Base-by-base conservation (phyloP, 1,139 yeast species). In the Debaryomyces robertsiae region DNA sequence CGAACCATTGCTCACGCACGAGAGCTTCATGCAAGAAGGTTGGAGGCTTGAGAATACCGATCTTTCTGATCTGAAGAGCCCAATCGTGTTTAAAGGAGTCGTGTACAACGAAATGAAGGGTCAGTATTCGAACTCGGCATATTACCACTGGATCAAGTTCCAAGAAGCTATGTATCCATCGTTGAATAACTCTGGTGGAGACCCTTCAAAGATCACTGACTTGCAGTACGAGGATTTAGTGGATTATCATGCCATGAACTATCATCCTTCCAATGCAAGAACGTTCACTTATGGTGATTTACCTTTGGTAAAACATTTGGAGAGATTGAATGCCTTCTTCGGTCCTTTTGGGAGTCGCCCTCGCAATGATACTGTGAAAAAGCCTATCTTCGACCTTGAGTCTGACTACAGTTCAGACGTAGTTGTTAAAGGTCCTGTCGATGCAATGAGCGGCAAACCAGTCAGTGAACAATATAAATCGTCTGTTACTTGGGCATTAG, bases 31-130 rank as follows among this genome's bases (percentile, higher is more conserved):
- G 49, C 98, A 94, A 67, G 99, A 93, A 66, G 99, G 99, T 29
- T 93, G 99, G 99, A 79, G 99, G 60, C 68, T 94, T 34, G 99
- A 93, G 60, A 81, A 88, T 52, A 79, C 79, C 42, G 74, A 72
- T 37, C 65, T 81, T 4, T 60, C 71, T 10, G 91, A 91, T 55
- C 66, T 69, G 6, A 47, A 54, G 0, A 73, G 87, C 13, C 85
- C 88, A 1, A 60, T 93, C 36, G 73, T 70, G 6, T 89, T 88
- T 60, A 93, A 93, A 63, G 99, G 99, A 29, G 98, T 93, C 25
- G 99, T 93, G 1, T 93, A 86, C 62, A 93, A 93, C 58, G 99
- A 93, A 66, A 93, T 93, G 99, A 93, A 94, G 63, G 99, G 99
- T 4, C 98, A 93, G 65, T 81, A 89, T 57, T 86, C 96, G 1